Conservation (phyloP, 352 stramenopile genomes). For the Globisporangium solare region DNA sequence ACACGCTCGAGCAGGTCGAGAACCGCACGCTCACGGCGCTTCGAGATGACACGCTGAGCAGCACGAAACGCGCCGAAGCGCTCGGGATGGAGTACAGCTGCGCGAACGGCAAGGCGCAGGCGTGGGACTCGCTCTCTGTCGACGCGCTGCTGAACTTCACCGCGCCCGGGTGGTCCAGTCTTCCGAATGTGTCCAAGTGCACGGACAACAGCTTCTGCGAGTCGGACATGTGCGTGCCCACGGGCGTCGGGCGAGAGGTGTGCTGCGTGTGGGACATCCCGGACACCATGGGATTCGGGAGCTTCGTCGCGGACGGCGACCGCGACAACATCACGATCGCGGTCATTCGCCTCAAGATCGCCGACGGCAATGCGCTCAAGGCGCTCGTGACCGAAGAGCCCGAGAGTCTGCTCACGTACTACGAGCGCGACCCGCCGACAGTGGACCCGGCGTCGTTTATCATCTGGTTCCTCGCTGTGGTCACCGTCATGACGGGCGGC, state of each 20-base stretch:
- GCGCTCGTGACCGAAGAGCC: constrained; percentile 15
- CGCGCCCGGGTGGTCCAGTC: constrained; percentile 22
- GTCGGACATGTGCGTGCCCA: constrained; percentile 63
- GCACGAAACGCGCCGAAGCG: constrained; percentile 14
- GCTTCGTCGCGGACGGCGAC: constrained; percentile 26
- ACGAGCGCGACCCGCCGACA: constrained; percentile 47
- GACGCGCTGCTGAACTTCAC: constrained; percentile 27
- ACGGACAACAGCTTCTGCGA: constrained; percentile 33
- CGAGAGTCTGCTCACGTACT: constrained; percentile 42
- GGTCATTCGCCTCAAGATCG: constrained; percentile 67
- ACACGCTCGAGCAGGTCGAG: constrained; percentile 68
- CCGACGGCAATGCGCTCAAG: constrained; percentile 54
- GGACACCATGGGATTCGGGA: constrained; percentile 63
- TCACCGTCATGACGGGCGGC: constrained; percentile 62
- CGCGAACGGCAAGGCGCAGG: constrained; percentile 38
- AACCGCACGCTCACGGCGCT: constrained; percentile 37
- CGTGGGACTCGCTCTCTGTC: constrained; percentile 10
- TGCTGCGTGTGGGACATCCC: constrained; percentile 80
- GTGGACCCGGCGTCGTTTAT: constrained; percentile 66
- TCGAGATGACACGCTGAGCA: constrained; percentile 19
- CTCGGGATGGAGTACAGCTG: constrained; percentile 58
- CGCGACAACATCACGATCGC: constrained; percentile 48
- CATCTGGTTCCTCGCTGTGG: constrained; percentile 73
- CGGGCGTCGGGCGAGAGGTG: constrained; percentile 43
- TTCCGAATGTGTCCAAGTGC: constrained; percentile 43